phyloP scores from a whole-genome alignment of 2,329 filamentous ascomycete genomes.

The Coniochaeta prunicola region DNA sequence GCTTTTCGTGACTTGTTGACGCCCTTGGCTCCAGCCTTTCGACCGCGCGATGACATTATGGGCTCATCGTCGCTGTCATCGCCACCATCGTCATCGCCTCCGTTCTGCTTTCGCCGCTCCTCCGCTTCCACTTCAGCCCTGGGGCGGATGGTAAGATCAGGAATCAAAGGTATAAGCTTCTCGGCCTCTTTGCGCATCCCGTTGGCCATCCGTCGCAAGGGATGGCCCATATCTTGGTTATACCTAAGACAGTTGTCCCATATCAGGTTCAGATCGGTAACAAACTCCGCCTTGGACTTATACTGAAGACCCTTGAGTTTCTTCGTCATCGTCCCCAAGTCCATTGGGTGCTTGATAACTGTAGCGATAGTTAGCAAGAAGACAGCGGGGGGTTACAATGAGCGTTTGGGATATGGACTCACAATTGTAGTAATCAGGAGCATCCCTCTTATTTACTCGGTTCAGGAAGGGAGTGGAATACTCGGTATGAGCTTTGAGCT shows the following conservation, averaged over 20 bases:
- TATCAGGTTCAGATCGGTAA: constrained; percentile 86
- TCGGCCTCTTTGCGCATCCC: constrained; percentile 97
- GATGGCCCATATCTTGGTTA: constrained; percentile 83
- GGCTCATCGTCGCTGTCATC: constrained; percentile 97
- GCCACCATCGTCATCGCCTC: constrained; percentile 71
- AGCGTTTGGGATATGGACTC: constrained; percentile 32
- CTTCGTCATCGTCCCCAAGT: constrained; percentile 96
- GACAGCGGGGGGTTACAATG: not conserved
- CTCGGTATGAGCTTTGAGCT: constrained; percentile 94
- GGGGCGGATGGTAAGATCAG: constrained; percentile 82
- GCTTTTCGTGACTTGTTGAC: constrained; percentile 72
- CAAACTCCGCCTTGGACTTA: constrained; percentile 90
- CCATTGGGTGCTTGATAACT: constrained; percentile 97
- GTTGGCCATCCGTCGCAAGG: constrained; percentile 83
- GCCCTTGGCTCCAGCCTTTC: constrained; percentile 78
- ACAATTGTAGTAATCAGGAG: constrained; percentile 89
- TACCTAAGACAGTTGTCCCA: constrained; percentile 97
- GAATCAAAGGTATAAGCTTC: constrained; percentile 90
- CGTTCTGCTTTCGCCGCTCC: constrained; percentile 76
- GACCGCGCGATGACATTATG: constrained; percentile 93
- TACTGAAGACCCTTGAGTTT: constrained; percentile 78
- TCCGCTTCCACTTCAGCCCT: constrained; percentile 91
- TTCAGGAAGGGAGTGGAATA: constrained; percentile 95
- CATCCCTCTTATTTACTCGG: constrained; percentile 93
- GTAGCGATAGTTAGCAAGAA: constrained; percentile 7